Evolutionary conservation across 164 flowering plant species (phyloP), one percentile per base, ranked within the genome.

Genomic region (Stephania japonica): DNA sequence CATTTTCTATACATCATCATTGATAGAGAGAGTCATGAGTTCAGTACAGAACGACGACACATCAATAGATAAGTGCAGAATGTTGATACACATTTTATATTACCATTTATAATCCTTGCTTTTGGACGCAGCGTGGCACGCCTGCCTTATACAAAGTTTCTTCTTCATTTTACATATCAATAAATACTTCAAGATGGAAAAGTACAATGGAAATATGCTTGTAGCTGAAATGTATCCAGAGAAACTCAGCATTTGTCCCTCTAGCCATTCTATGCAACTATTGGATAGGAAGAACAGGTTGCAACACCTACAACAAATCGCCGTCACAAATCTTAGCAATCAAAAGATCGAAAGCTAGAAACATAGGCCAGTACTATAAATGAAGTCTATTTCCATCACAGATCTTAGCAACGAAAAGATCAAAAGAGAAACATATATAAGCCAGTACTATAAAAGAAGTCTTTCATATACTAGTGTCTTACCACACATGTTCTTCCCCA

Each of bases 401-500:
- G 76, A 71, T 19, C 44, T 42, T 10, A 44, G 11, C 23, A 64
- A 11, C 11, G 27, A 21, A 47, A 53, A 53, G 18, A 19, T 13
- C 6, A 5, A 53, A 13, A 3, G 53, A 47, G 53, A 14, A 47
- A 32, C 3, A 32, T 2, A 32, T 4, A 32, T 32, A 32, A 32
- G 38, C 38, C 2, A 32, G 38, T 0, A 32, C 38, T 47, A 53
- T 53, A 53, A 10, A 53, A 53, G 61, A 19, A 53, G 61, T 53
- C 18, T 4, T 53, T 53, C 5, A 16, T 0, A 10, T 53, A 12
- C 1, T 1, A 43, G 66, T 19, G 53, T 72, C 99, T 84, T 78
- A 95, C 98, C 99, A 83, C 99, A 96, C 99, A 96, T 92, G 90
- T 96, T 96, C 80, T 91, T 96, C 65, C 98, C 98, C 86, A 90